Evolutionary conservation across 2,329 filamentous ascomycete genomes (phyloP).

Genomic region (Coleophoma eucalyptorum): DNA sequence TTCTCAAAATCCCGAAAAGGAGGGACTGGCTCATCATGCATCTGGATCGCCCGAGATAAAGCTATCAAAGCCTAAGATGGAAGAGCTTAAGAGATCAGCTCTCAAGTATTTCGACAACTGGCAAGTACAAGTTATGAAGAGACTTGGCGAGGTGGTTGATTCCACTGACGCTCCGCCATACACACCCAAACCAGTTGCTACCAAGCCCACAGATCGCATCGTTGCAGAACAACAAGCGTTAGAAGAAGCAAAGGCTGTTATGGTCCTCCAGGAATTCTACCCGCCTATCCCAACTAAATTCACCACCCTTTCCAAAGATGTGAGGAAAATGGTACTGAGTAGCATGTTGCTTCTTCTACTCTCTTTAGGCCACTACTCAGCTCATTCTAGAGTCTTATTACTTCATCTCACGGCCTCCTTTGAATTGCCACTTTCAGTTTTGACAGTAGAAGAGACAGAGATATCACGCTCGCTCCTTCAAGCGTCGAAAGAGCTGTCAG

Average conservation of each 20-base stretch:
- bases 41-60: constrained; percentile 17
- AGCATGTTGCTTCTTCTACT: constrained; percentile 68
- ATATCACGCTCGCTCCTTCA: constrained; percentile 73
- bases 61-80: constrained; percentile 15
- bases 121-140: constrained; percentile 65
- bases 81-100: constrained; percentile 47
- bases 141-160: constrained; percentile 65
- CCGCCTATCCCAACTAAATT: constrained; percentile 50
- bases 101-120: constrained; percentile 74
- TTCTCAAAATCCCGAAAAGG: not conserved
- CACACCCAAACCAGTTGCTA: constrained; percentile 11
- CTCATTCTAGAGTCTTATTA: constrained; percentile 66
- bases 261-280: constrained; percentile 47
- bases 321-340: constrained; percentile 62
- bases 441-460: constrained; percentile 69
- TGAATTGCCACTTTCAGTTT: constrained; percentile 53
- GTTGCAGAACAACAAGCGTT: constrained; percentile 19
- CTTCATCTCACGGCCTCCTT: constrained; percentile 67
- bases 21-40: constrained; percentile 10
- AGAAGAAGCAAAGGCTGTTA: constrained; percentile 34
- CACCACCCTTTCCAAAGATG: constrained; percentile 50
- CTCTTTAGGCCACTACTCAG: constrained; percentile 70
- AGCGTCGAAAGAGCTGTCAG: constrained; percentile 62
- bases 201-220: constrained; percentile 12
- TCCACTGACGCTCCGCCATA: constrained; percentile 33